Evolutionary conservation across 2,329 filamentous ascomycete species (phyloP), one percentile per base, ranked within the genome.

Genomic region (Penicillium expansum): DNA sequence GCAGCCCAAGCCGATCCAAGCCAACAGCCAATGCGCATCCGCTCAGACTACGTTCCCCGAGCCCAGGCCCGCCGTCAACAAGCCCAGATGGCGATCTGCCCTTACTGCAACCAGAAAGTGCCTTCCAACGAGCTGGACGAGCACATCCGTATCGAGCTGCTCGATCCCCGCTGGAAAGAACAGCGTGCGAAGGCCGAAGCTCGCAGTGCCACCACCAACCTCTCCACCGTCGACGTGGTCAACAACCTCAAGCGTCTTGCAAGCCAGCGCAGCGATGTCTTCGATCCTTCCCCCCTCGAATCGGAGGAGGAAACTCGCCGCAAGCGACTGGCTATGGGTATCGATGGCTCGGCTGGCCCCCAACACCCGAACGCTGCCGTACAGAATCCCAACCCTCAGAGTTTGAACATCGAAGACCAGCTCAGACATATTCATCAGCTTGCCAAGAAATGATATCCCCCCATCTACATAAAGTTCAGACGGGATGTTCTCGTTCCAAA

Each of bases 231-330:
- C 33, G 93, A 97, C 66, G 91, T 96, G 44, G 92, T 92, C 50
- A 92, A 91, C 73, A 97, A 97, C 71, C 83, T 97, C 61, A 97
- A 97, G 80, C 88, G 93, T n/a, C 81, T 97, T 50, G 92, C 92
- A 24, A 92, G 90, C 64, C 90, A 96, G 74, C 85, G 93, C 45
- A 88, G 84, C 63, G 93, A 97, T 68, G 84, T 97, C 18, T 96
- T 96, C 65, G 92, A 97, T 65, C 77, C 74, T 8, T 69, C 74
- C 16, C 70, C 72, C 24, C 60, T 91, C 33, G 83, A 86, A 4
- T 86, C 91, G 8, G 84, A 86, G 62, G 92, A 95, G 71, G 89
- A 90, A 69, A 77, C 85, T 52, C 82, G 90, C 58, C 82, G 90
- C 68, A 96, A 96, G 80, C 87, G 87, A 68, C 85, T 88, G 16